Evolutionary conservation across 2,329 filamentous ascomycete genomes (phyloP), one percentile per base, ranked within the genome.

Genomic region (Penicillium sp.): DNA sequence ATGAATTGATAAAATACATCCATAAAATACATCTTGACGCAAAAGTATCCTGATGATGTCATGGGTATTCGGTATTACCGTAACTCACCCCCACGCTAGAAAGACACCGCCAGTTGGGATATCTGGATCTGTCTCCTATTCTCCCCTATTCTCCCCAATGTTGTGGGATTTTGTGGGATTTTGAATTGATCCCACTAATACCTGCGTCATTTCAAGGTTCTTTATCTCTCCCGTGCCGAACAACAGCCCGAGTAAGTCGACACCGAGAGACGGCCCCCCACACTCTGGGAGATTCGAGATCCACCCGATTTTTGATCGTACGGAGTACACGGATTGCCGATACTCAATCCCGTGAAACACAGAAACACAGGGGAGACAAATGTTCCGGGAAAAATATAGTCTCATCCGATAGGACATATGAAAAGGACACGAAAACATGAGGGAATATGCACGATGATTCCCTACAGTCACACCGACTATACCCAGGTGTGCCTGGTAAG

Each of bases 21-120:
- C 10, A 21, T 26, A n/a, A 22, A 22, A 38, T 39, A 24, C 37
- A 29, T 26, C 7, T 26, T 26, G 26, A 26, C 28, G 10, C 2
- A 13, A 15, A 44, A 12, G 1, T 5, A 21, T 28, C 24, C 17
- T 12, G 19, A 47, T 49, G 47, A 49, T 49, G 47, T 49, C 47
- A 49, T 41, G 19, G 47, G 47, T 40, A 47, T 32, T 46, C 6
- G 34, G n/a, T 38, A 42, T 35, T 41, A 45, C 41, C 3, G 5
- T 41, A 44, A 38, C 24, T 29, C 13, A 49, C 47, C 47, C 47
- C 47, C 47, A 49, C 47, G 47, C 47, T 49, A 49, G 22, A 10
- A 39, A 44, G 40, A 38, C 33, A 48, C 34, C 41, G 42, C 34
- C 28, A 49, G 17, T 37, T 46, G 26, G 26, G 26, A 26, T 26